Base-by-base conservation (phyloP, 164 flowering plant genomes). In the Macadamia integrifolia region DNA sequence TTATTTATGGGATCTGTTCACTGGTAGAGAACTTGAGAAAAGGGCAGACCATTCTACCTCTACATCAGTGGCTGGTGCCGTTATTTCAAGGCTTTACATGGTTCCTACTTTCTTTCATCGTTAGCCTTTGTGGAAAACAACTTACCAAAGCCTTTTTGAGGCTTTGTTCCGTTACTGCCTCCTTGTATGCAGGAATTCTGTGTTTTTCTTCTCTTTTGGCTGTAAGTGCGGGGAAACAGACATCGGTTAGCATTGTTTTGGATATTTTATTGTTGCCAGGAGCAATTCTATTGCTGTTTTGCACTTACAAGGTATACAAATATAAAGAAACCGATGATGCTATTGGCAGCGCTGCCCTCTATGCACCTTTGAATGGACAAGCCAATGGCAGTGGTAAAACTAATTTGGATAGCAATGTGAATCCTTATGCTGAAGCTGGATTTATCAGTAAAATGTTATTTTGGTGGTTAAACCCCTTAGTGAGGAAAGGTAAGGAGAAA, bases 381-480 rank as follows among this genome's bases (percentile, higher is more conserved):
- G 58, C 71, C 59, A 55, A 56, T 46, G 74, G 52, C 57, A 53
- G 17, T 28, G 43, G 12, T 35, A 49, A 66, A 40, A 52, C 10
- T 12, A 69, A 67, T 69, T 28, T 62, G 28, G 67, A 6, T 67
- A 68, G 18, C 30, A 30, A 53, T 30, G 79, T 77, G 44, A 79
- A 85, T 53, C 83, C 76, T 43, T 85, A 85, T 72, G 72, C 86
- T n/a, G 62, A 64, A 72, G 89, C 91, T 2, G 85, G 89, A 30
- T 68, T 81, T 55, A 68, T 89, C 57, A 83, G 86, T 68, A 77
- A 18, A 62, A 29, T 81, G 64, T 81, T 90, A 18, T 85, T 89
- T 72, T 89, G 90, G 89, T 86, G 95, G 95, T 63, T 89, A 69
- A 89, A 85, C 75, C 73, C 89, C 42, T 64, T 89, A 76, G 79